Base-by-base conservation (phyloP, 257 asterid species). In the Oldenlandia corymbosa region DNA sequence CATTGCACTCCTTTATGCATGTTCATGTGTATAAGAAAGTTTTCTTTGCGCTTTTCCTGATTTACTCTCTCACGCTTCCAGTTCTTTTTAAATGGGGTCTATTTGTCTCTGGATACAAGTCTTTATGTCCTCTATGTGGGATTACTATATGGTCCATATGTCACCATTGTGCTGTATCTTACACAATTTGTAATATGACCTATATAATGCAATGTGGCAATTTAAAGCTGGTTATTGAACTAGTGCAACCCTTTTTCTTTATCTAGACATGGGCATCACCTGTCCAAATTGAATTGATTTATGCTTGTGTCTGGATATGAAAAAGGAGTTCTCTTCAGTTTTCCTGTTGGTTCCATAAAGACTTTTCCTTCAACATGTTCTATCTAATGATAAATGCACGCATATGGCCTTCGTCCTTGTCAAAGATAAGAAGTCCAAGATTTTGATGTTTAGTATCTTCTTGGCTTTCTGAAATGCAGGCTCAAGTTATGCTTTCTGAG, bases 401-500 rank as follows among this genome's bases (percentile, higher is more conserved):
- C 65, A 42, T 39, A 16, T 7, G 28, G 32, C n/a, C 32, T 23
- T 43, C 24, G 28, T 28, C 52, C 52, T 30, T 50, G 20, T 51
- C 54, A 36, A 23, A 31, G 47, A 58, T 39, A 27, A 34, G 63
- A 27, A 21, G 37, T 27, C 37, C 30, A n/a, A 41, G 26, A 39
- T 20, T 60, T 66, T n/a, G 43, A 8, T 45, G 20, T 21, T 46
- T 32, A 57, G 39, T 4, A 45, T 27, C 62, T 27, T 58, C 39
- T 68, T 66, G 66, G 59, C 30, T 31, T 73, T 73, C 71, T 73
- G 53, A 71, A 67, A 42, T 75, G 80, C 73, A 92, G 99, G 99
- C 97, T 47, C 96, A 92, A 67, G 75, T 83, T 77, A 82, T 89
- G 88, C 91, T 92, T 69, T 89, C 96, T 57, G 96, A 92, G 83